These are phyloP conservation scores for Saccharomyces hybrid DNA, from an alignment of 1,139 yeast species.

Conservation along the genomic window DNA sequence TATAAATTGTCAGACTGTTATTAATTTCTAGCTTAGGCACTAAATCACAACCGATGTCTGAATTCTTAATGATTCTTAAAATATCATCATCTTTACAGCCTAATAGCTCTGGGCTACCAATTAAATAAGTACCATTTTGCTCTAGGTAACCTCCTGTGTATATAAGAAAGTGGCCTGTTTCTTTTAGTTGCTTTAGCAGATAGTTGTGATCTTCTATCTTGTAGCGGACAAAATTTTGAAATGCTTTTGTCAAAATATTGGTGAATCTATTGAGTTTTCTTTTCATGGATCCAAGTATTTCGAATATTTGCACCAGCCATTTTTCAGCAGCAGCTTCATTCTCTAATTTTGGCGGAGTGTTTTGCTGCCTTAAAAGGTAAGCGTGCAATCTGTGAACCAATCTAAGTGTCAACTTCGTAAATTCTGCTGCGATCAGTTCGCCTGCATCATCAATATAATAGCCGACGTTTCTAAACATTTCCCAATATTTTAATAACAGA, in stretches of 20 bases:
- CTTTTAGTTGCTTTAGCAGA: slow-evolving; percentile 44
- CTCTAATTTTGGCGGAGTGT: slow-evolving; percentile 48
- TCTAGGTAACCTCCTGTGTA: slow-evolving; percentile 64
- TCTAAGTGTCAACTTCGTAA: slow-evolving; percentile 56
- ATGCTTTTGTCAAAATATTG: slow-evolving; percentile 57
- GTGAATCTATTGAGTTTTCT: slow-evolving; percentile 78
- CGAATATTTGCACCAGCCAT: slow-evolving; percentile 78
- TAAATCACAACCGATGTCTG: slow-evolving; percentile 34
- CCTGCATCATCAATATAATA: slow-evolving; percentile 77
- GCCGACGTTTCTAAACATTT: slow-evolving; percentile 67
- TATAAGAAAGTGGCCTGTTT: slow-evolving; percentile 68
- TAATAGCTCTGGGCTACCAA: slow-evolving; percentile 34
- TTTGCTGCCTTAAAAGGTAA: slow-evolving; percentile 65
- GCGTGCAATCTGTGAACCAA: slow-evolving; percentile 61
- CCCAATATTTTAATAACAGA: slow-evolving; percentile 73
- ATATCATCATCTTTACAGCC: slow-evolving; percentile 33
- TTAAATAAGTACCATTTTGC: slow-evolving; percentile 48
- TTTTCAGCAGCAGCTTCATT: slow-evolving; percentile 56
- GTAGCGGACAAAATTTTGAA: slow-evolving; percentile 69
- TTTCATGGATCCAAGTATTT: slow-evolving; percentile 76
- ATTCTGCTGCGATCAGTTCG: slow-evolving; percentile 70
- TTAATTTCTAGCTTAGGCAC: slow-evolving; percentile 28
- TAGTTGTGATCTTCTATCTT: slow-evolving; percentile 50
- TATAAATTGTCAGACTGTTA: slow-evolving; percentile 27
- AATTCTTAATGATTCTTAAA: slow-evolving; percentile 31